Base-by-base conservation (phyloP, 2,329 filamentous ascomycete species). In the Karstenula rhodostoma region DNA sequence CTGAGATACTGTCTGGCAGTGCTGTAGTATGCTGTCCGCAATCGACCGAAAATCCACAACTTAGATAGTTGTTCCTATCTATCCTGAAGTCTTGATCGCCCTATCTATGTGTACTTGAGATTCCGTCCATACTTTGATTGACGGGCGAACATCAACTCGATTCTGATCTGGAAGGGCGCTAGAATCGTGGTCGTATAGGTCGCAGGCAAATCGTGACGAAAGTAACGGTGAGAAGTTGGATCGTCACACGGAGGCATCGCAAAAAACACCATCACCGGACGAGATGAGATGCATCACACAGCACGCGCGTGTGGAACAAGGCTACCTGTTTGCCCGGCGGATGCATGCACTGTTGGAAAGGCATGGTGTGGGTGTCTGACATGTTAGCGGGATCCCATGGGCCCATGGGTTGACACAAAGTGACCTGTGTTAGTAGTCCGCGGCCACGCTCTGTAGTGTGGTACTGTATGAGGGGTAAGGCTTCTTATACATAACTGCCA, bases 241-340 rank as follows among this genome's bases (percentile, higher is more conserved):
- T 47, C 23, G 23, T 29, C 12, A 27, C 43, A 25, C 22, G 43
- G 23, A 13, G 5, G n/a, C 23, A 25, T 25, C 23, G 43, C 43
- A 27, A 46, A 23, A 4, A 27, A 27, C 23, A 27, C 23, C 42
- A 44, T 44, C 42, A 52, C 32, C n/a, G 3, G 13, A 19, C 15
- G 33, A 13, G n/a, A 33, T 17, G 33, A 47, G n/a, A 44, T 33
- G 40, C 33, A 55, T 19, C 37, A 46, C 17, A 32, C 12, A 37
- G 2, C n/a, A 15, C 25, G 23, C 17, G 44, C 32, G 32, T 23
- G n/a, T n/a, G 17, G 42, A n/a, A 25, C 5, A n/a, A 6, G 50
- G 56, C 47, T 44, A 32, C 56, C 22, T 53, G 48, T 46, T 53
- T 43, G 40, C 48, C 52, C 48, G 51, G 51, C 42, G 42, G 19